Base-by-base conservation (phyloP, 345 rosid species). In the Durio zibethinus region DNA sequence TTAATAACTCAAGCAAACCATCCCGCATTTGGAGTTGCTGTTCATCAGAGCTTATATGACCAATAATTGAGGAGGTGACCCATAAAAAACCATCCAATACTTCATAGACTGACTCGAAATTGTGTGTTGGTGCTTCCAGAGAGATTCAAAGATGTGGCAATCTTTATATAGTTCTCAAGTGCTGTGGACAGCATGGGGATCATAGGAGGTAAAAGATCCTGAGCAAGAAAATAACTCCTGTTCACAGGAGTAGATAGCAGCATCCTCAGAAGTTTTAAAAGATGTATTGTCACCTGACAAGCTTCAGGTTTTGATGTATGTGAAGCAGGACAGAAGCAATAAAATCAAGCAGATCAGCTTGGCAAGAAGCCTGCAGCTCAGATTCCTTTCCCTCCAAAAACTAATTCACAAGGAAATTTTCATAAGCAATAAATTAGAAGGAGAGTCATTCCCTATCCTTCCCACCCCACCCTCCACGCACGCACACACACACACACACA, bases 291-390 rank as follows among this genome's bases (percentile, higher is more conserved):
- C 79, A 86, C 92, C 77, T 88, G 96, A 82, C 96, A 88, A 78
- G 93, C 93, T 83, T 91, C 96, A 18, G 96, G 96, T 68, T 88
- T 91, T 45, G 96, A 89, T 63, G 87, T 86, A 83, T 91, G 93
- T 72, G 92, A 91, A 74, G 96, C 96, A 76, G 96, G 36, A 93
- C 90, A 71, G 96, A 88, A 79, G 96, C 92, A 76, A 91, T 82
- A 84, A 91, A 91, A 81, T 91, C 96, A 76, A 91, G 87, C 83
- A 91, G 77, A 76, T 93, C 96, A 83, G 92, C 90, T 87, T 89
- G 93, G 63, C 91, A 89, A 82, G 90, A 83, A 85, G 90, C 93
- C 83, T 88, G 93, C 71, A 91, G 86, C 85, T 89, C 96, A 52
- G 87, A 83, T 67, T 88, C 96, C 83, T 86, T 89, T 57, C 96